phyloP scores from a whole-genome alignment of 2,329 filamentous ascomycete species.

The Verticillium klebahnii region DNA sequence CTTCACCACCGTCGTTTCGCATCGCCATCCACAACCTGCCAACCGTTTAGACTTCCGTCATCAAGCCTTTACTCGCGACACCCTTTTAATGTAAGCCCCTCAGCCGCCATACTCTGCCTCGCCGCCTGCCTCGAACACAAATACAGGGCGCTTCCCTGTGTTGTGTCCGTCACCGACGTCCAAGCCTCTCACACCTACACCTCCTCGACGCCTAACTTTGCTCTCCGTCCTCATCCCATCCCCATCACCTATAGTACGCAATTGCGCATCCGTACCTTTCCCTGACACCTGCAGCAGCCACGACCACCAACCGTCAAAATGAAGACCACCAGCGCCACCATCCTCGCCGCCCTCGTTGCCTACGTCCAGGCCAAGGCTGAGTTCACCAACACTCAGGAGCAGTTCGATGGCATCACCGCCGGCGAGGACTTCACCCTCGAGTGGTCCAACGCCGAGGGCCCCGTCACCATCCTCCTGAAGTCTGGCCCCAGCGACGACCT shows the following conservation, averaged over 20 bases:
- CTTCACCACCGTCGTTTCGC: neutral
- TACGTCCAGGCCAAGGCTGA: slow-evolving; percentile 20
- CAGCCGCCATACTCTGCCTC: neutral
- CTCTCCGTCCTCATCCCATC: neutral
- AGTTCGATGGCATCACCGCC: slow-evolving; percentile 25
- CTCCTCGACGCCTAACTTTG: neutral
- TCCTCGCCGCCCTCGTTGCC: slow-evolving; percentile 25
- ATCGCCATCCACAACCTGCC: neutral
- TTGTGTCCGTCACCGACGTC: neutral
- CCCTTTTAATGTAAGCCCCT: neutral
- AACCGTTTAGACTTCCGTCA: neutral
- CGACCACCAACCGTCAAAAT: slow-evolving; percentile 19
- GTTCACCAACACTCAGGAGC: slow-evolving; percentile 27
- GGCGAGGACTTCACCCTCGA: slow-evolving; percentile 38
- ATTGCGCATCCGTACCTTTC: neutral
- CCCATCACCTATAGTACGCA: neutral
- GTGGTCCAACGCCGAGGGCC: slow-evolving; percentile 33
- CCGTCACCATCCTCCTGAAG: slow-evolving; percentile 37
- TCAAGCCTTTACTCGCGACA: neutral
- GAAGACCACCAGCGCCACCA: slow-evolving; percentile 22
- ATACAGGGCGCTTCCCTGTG: neutral
- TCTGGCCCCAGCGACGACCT: slow-evolving; percentile 31
- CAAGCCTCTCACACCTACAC: neutral
- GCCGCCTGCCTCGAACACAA: neutral
- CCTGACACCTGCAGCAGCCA: neutral